Evolutionary conservation across 2,329 filamentous ascomycete species (phyloP).

Genomic region (Pyrenochaeta sp.): DNA sequence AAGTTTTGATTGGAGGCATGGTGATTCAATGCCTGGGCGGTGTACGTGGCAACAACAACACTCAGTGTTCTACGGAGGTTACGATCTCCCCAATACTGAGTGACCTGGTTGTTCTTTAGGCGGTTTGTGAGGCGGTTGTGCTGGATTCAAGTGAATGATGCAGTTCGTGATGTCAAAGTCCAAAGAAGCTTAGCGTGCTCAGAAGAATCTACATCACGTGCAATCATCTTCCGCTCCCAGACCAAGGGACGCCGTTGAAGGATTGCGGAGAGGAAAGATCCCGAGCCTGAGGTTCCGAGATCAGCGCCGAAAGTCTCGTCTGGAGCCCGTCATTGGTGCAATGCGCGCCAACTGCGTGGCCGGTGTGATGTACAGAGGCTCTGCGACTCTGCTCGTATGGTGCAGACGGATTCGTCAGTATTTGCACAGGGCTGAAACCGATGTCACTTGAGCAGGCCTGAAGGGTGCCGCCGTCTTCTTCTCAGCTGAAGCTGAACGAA

Average conservation of each 20-base stretch:
- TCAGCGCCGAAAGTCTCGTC: conserved; percentile 15
- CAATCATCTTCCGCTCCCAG: no score
- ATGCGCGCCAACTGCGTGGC: conserved; percentile 20
- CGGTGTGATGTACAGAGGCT: conserved; percentile 30
- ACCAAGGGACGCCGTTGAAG: no score
- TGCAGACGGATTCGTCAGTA: conserved; percentile 21
- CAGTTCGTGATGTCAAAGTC: no score
- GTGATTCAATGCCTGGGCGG: conserved; percentile 6
- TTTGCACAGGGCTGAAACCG: conserved; percentile 37
- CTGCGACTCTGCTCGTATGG: conserved; percentile 35
- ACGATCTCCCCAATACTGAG: no score
- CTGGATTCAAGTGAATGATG: no score
- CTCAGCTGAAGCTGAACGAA: conserved; percentile 10
- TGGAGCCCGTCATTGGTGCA: conserved; percentile 14
- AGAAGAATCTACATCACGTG: conserved; percentile 1
- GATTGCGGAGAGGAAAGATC: conserved; percentile 16
- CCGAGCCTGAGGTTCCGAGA: conserved; percentile 18
- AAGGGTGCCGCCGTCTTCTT: background rate
- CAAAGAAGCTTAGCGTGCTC: no score
- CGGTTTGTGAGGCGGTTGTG: no score
- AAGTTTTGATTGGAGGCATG: conserved; percentile 40
- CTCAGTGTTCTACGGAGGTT: no score
- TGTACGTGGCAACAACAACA: background rate
- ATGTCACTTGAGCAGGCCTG: conserved; percentile 3
- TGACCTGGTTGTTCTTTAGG: no score